Base-by-base conservation (phyloP, 495 filamentous ascomycete species). In the Immersiella caudata region DNA sequence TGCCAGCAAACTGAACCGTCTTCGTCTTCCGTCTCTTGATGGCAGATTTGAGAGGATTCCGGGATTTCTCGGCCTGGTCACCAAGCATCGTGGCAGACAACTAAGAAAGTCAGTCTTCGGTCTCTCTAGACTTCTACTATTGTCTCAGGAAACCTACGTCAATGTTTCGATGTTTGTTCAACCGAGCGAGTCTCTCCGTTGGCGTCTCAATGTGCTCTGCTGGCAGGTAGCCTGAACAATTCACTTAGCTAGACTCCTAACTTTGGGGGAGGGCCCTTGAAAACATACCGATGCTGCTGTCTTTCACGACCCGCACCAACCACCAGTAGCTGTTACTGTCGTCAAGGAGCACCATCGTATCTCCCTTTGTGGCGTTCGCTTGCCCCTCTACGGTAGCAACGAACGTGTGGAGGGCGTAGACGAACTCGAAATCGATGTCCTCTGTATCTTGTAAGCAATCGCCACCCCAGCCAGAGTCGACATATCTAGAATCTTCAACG, bases 281-380 rank as follows among this genome's bases (percentile, higher is more conserved):
- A 63, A 59, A 63, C 88, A 40, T 82, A 97, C 94, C 95, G 78
- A 99, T 98, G 74, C 93, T 97, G 74, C 89, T 93, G 78, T 98
- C 96, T 78, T 97, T 97, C 14, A 97, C 93, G 21, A 99, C 92
- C 61, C 94, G 86, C 16, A 99, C 95, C 49, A 99, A 87, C 95
- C 95, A 99, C 95, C 95, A 99, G 76, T 99, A 99, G 77, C 93
- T 97, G 81, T 99, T 99, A 76, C 93, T 97, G 73, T 99, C 95
- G 76, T 98, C 95, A n/a, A 99, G 86, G 50, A 99, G 87, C n/a
- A 97, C 93, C 95, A 99, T 99, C 18, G 94, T 97, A 73, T 99
- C 95, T 35, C 95, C 95, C 81, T 99, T 99, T 11, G 92, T 93
- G 56, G 95, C 95, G 82, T 98, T 98, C 65, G 95, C 95, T 79